Evolutionary conservation across 805 yeast species (phyloP), one percentile per base, ranked within the genome.

Genomic region (Saturnispora besseyi): DNA sequence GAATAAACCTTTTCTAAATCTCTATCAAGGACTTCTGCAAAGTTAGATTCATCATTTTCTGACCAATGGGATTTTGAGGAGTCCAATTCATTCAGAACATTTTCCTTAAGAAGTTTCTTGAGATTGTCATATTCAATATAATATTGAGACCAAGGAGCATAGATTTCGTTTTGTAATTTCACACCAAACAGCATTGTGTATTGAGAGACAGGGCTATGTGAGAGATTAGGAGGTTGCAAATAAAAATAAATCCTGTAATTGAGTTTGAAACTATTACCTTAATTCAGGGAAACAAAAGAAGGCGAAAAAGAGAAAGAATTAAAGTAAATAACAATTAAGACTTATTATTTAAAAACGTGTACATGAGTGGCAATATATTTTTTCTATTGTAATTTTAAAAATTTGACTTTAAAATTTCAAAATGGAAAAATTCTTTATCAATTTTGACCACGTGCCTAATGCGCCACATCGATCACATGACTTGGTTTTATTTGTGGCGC

Each of bases 101-200:
- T 81, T 62, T 86, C 95, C 63, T 84, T 85, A 59, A 86, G 66
- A 31, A 83, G 68, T 57, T 76, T 79, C 66, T 85, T 85, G 61
- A 86, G 68, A 37, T 67, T 67, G 57, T 77, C 85, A 62, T 86
- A 86, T 61, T 78, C 71, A 52, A 86, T 74, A 62, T 85, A 86
- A 60, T 80, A 74, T 31, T 75, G 77, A 64, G 78, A 84, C 99
- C 99, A 91, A 1, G 97, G 96, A 43, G 81, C 80, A 67, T 85
- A 88, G 33, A 80, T 79, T 64, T 90, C 97, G 56, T 79, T 81
- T 48, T 83, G 82, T 50, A 91, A 73, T 62, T 86, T 87, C 46
- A 78, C 87, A 48, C 95, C 95, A 62, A 91, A 91, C 49, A 91
- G 69, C 98, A 93, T 89, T 18, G 45, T 47, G 12, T 33, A 28